These are phyloP conservation scores for Lobosporangium transversale DNA, from an alignment of 192 early-diverging fungal genomes.

Conservation along the genomic window DNA sequence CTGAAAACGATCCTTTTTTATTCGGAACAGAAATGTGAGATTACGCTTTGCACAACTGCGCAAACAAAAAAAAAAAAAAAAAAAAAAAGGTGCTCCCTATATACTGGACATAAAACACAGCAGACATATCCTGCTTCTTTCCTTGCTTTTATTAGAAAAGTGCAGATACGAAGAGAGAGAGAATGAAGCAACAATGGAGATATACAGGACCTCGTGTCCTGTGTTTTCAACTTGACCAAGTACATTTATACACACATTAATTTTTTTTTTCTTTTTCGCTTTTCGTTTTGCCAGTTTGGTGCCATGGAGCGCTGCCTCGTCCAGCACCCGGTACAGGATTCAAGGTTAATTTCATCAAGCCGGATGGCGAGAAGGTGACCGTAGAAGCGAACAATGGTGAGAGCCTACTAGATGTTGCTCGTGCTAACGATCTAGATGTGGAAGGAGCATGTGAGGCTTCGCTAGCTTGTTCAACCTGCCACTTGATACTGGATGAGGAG, in stretches of 20 bases:
- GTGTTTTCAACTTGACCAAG: background rate
- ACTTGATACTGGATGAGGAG: constrained; percentile 86
- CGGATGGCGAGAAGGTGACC: constrained; percentile 79
- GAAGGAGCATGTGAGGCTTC: constrained; percentile 98
- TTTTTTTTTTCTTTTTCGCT: background rate
- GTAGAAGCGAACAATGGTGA: constrained; percentile 86
- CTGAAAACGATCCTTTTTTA: too few relatives aligned
- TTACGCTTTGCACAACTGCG: too few relatives aligned
- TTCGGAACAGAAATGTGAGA: too few relatives aligned
- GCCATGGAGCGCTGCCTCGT: constrained; percentile 36
- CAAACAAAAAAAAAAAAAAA: too few relatives aligned
- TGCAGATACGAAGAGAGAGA: too few relatives aligned
- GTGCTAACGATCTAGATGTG: constrained; percentile 90
- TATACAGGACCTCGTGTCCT: background rate
- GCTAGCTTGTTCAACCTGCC: constrained; percentile 94
- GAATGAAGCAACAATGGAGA: too few relatives aligned
- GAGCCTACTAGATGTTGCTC: constrained; percentile 91
- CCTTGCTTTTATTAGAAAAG: too few relatives aligned
- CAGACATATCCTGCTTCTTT: too few relatives aligned
- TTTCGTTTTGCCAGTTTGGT: constrained; percentile 12
- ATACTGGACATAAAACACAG: too few relatives aligned
- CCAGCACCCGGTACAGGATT: constrained; percentile 49
- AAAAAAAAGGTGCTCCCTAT: too few relatives aligned
- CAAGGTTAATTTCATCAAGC: constrained; percentile 86
- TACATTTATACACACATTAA: background rate